Percentiles rank a stretch among this genome's conserved stretches.
These are phyloP conservation scores for Cladosporium sp. DNA, from an alignment of 2,329 filamentous ascomycete species.

Conservation along the genomic window DNA sequence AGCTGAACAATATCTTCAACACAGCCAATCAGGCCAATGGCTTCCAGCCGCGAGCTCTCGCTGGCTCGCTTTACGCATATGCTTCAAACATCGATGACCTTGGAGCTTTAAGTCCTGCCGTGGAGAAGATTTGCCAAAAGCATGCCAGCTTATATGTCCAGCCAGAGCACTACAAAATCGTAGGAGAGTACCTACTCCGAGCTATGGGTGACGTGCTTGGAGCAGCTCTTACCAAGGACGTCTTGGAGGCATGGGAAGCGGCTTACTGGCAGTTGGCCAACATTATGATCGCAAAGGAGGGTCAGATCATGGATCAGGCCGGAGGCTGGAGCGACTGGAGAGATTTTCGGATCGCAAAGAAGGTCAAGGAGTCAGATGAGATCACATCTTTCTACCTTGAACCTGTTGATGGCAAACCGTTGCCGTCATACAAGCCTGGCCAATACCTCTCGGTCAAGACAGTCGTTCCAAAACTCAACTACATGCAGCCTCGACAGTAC, in stretches of 20 bases:
- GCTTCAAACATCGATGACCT: slow-evolving; percentile 69
- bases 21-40: slow-evolving; percentile 63
- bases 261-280: slow-evolving; percentile 71
- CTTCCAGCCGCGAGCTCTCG: slow-evolving; percentile 66
- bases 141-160: slow-evolving; percentile 67
- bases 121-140: slow-evolving; percentile 72
- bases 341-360: slow-evolving; percentile 61
- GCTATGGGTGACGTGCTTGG: slow-evolving; percentile 66
- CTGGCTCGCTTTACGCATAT: slow-evolving; percentile 65
- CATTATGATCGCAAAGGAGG: slow-evolving; percentile 66
- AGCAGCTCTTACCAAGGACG: slow-evolving; percentile 60
- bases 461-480: slow-evolving; percentile 55
- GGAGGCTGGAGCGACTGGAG: slow-evolving; percentile 65
- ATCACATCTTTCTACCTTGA: slow-evolving; percentile 68
- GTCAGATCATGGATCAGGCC: slow-evolving; percentile 57
- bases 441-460: slow-evolving; percentile 67
- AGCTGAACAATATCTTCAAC: slow-evolving; percentile 69
- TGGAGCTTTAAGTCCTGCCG: slow-evolving; percentile 50
- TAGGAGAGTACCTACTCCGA: slow-evolving; percentile 64
- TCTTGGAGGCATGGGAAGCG: slow-evolving; percentile 63
- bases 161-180: slow-evolving; percentile 66
- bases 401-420: slow-evolving; percentile 56
- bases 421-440: slow-evolving; percentile 64
- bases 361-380: slow-evolving; percentile 62
- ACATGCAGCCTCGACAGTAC: slow-evolving; percentile 67